Evolutionary conservation across 805 yeast genomes (phyloP).

Genomic region (Yarrowia sp.): DNA sequence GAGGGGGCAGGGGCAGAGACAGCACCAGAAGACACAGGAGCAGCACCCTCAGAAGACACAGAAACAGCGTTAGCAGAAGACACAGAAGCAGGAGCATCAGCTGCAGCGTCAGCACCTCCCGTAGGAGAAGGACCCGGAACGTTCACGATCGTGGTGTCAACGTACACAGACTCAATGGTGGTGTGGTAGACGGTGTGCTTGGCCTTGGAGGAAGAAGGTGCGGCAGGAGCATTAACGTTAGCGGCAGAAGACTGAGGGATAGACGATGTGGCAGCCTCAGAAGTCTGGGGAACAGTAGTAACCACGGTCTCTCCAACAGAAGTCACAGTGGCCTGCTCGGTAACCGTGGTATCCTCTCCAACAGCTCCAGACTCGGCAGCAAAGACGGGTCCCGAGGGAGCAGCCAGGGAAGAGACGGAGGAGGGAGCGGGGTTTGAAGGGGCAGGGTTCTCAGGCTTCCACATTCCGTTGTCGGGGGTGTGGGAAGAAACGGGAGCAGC

Average conservation of each 20-base stretch:
- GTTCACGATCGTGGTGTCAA: slow-evolving; percentile 12
- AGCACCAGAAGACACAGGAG: too few species aligned
- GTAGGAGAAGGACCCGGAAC: slow-evolving; percentile 16
- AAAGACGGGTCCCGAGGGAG: not conserved
- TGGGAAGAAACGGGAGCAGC: not conserved
- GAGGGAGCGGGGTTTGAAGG: not conserved
- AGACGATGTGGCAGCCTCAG: not conserved
- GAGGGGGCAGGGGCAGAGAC: too few species aligned
- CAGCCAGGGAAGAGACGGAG: not conserved
- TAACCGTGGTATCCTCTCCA: not conserved
- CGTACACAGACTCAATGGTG: slow-evolving; percentile 11
- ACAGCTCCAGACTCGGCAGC: not conserved
- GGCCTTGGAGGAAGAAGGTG: slow-evolving; percentile 3
- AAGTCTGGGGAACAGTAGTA: not conserved
- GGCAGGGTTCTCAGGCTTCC: slow-evolving; percentile 10
- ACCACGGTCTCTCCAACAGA: not conserved
- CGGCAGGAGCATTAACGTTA: not conserved
- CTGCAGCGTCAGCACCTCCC: not conserved
- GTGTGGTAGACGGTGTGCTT: slow-evolving; percentile 23
- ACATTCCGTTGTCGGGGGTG: slow-evolving; percentile 12
- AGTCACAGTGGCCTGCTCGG: not conserved
- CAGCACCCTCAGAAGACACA: too few species aligned
- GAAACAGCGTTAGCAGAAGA: not conserved
- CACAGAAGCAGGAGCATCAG: too few species aligned
- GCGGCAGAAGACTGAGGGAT: too few species aligned